Evolutionary conservation across 1,284 basidiomycete genomes (phyloP).

Genomic region (Fomes fomentarius): DNA sequence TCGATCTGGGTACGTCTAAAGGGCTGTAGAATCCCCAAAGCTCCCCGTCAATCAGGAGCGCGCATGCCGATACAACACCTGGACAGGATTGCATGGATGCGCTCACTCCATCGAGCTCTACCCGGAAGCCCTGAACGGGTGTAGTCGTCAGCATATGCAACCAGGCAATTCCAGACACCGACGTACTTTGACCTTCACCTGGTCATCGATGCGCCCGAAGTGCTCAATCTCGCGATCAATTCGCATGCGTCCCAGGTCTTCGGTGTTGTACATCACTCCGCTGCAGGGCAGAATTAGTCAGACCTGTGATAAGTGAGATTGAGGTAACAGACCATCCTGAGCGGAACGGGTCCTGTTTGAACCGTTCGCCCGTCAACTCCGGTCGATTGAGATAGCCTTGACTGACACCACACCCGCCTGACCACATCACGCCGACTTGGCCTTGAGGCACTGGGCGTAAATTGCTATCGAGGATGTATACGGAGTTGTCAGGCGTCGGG

Average conservation of each 20-base stretch:
- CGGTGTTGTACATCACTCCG: constrained; percentile 57
- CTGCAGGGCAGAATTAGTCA: constrained; percentile 24
- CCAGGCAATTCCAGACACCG: constrained; percentile 4
- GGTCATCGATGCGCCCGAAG: constrained; percentile 55
- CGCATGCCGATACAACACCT: constrained; percentile 44
- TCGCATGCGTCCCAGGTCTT: constrained; percentile 53
- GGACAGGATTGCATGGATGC: constrained; percentile 37
- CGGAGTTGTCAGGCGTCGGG: constrained; percentile 56
- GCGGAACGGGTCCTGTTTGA: constrained; percentile 48
- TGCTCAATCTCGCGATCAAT: constrained; percentile 51
- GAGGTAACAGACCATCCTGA: constrained; percentile 40
- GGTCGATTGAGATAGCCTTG: constrained; percentile 54
- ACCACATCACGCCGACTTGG: constrained; percentile 55
- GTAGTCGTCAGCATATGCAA: neutral
- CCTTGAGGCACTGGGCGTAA: constrained; percentile 50
- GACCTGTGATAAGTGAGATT: neutral
- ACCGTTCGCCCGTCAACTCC: constrained; percentile 48
- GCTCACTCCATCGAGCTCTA: constrained; percentile 57
- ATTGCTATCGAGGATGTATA: constrained; percentile 53
- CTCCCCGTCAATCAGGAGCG: constrained; percentile 48
- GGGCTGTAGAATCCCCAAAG: constrained; percentile 55
- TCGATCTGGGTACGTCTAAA: constrained; percentile 34
- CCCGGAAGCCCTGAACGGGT: constrained; percentile 48
- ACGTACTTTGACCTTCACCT: constrained; percentile 51
- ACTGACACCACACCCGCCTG: constrained; percentile 51